Conservation (phyloP, 768 basidiomycete species). For the Lyophyllum shimeji region DNA sequence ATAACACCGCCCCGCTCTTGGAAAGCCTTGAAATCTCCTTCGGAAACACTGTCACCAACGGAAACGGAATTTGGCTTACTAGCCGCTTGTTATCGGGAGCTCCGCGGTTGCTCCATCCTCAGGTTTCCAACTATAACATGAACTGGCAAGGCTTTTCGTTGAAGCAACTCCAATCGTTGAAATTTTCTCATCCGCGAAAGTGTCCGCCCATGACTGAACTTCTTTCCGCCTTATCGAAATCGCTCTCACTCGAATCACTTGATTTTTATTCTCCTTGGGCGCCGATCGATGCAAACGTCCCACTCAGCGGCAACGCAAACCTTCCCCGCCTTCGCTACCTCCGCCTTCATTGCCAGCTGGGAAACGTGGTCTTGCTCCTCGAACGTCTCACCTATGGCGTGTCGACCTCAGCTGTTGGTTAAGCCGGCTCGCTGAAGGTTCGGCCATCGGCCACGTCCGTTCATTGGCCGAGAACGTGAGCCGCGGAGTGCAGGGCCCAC, state of each 20-base stretch:
- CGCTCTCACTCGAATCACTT: neutral
- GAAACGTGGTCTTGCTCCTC: too few relatives aligned
- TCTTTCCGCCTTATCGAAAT: neutral
- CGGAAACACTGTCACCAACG: too few relatives aligned
- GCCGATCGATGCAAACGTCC: neutral
- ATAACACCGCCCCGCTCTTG: constrained; percentile 4
- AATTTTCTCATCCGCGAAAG: neutral
- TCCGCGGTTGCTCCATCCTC: neutral
- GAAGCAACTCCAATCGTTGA: neutral
- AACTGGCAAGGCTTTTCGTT: neutral
- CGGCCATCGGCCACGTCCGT: too few relatives aligned
- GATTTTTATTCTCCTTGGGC: neutral
- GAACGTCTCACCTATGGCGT: too few relatives aligned
- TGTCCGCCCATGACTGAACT: neutral
- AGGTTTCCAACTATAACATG: neutral
- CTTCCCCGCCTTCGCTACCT: neutral
- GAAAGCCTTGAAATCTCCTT: neutral
- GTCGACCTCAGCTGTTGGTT: too few relatives aligned
- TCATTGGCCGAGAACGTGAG: neutral
- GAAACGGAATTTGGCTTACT: neutral
- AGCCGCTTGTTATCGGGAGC: neutral
- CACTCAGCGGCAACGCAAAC: neutral
- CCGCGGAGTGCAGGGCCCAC: neutral
- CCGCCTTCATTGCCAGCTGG: too few relatives aligned
- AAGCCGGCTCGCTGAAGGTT: too few relatives aligned